phyloP scores from a whole-genome alignment of 495 filamentous ascomycete genomes.

The Lepraria neglecta region DNA sequence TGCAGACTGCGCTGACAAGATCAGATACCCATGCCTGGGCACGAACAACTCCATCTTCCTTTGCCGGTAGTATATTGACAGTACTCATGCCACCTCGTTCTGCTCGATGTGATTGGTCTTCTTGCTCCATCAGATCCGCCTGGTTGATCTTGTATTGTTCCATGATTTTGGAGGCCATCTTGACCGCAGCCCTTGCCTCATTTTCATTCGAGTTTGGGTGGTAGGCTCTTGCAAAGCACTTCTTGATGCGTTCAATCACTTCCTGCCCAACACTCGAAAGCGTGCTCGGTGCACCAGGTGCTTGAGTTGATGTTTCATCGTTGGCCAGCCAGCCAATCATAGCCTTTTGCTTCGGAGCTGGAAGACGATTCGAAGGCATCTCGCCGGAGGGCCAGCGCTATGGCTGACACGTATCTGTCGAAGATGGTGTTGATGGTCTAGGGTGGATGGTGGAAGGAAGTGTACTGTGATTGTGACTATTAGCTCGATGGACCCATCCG shows the following conservation, averaged over 20 bases:
- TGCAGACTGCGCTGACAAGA: slow-evolving; percentile 19
- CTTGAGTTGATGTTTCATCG: not conserved
- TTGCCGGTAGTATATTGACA: slow-evolving; percentile 17
- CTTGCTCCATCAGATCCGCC: slow-evolving; percentile 28
- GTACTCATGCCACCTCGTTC: slow-evolving; percentile 27
- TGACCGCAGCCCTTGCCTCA: slow-evolving; percentile 32
- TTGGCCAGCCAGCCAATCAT: slow-evolving; percentile 8
- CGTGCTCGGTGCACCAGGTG: too few relatives aligned
- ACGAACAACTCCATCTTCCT: slow-evolving; percentile 12
- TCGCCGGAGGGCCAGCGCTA: too few relatives aligned
- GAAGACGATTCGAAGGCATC: not conserved
- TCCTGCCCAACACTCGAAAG: not conserved
- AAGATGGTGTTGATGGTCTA: not conserved
- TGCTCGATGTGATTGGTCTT: slow-evolving; percentile 23
- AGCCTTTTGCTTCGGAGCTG: slow-evolving; percentile 8
- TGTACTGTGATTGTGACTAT: not conserved
- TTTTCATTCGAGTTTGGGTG: slow-evolving; percentile 27
- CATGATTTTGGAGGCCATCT: slow-evolving; percentile 31
- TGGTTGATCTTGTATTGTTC: slow-evolving; percentile 30
- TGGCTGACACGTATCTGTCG: not conserved
- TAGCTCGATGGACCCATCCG: slow-evolving; percentile 6
- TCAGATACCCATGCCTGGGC: slow-evolving; percentile 16
- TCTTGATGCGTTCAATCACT: slow-evolving; percentile 32
- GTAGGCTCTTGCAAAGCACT: slow-evolving; percentile 30
- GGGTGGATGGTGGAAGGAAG: not conserved